phyloP scores from a whole-genome alignment of 768 basidiomycete genomes.

The Austroboletus eburneus region DNA sequence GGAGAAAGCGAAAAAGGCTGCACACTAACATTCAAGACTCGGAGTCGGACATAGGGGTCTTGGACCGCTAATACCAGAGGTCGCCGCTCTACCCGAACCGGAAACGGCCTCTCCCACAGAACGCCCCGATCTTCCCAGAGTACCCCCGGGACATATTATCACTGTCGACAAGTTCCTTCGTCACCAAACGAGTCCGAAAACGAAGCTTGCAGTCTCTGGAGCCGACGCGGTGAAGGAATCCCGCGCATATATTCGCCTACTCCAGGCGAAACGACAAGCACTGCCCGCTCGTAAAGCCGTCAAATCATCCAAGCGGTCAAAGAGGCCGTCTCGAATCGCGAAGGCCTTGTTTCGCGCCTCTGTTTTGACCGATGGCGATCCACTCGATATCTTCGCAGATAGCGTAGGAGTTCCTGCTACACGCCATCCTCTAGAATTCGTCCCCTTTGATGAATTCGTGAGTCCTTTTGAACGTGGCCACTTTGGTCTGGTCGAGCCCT shows the following conservation, averaged over 20 bases:
- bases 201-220: neutral
- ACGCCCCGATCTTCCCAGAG: neutral
- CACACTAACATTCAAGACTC: slow-evolving; percentile 1
- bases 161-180: slow-evolving; percentile 29
- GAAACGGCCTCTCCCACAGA: slow-evolving; percentile 1
- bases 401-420: slow-evolving; percentile 6
- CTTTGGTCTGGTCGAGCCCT: neutral
- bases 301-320: neutral
- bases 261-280: neutral
- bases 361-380: slow-evolving; percentile 25
- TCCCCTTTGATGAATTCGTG: slow-evolving; percentile 22
- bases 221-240: neutral
- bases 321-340: slow-evolving; percentile 4
- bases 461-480: neutral
- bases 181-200: neutral
- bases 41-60: neutral
- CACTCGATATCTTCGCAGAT: slow-evolving; percentile 14
- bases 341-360: slow-evolving; percentile 23
- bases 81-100: slow-evolving; percentile 14
- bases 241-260: slow-evolving; percentile 20
- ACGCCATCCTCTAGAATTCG: slow-evolving; percentile 27
- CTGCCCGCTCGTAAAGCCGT: neutral
- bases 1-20: slow-evolving; percentile 24
- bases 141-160: slow-evolving; percentile 5
- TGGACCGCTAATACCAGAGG: slow-evolving; percentile 14